phyloP scores from a whole-genome alignment of 2,329 filamentous ascomycete species.

The Tothia fuscella region DNA sequence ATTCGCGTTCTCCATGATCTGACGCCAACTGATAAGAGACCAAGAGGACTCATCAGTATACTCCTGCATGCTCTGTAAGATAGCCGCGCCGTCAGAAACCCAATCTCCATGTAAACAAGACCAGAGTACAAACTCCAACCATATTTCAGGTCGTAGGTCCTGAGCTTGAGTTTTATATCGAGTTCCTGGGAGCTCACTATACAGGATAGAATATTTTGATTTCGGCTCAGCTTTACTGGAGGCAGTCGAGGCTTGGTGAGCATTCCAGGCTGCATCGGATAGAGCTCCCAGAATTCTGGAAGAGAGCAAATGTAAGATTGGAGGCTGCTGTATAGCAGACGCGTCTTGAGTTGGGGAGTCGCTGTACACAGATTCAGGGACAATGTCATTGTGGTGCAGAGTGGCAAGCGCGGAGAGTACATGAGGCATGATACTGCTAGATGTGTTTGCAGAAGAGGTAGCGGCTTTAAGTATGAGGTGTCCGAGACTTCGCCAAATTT shows the following conservation, averaged over 20 bases:
- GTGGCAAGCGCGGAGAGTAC: constrained; percentile 37
- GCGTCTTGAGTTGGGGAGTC: constrained; percentile 23
- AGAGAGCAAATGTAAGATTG: constrained; percentile 35
- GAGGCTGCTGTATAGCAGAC: constrained; percentile 33
- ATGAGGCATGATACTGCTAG: constrained; percentile 27
- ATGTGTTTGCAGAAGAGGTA: constrained; percentile 13
- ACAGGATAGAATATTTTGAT: not conserved
- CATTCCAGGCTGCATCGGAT: constrained; percentile 38
- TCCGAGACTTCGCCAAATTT: constrained; percentile 35
- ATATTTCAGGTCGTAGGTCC: constrained; percentile 33
- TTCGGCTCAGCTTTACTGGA: constrained; percentile 16
- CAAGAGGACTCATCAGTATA: constrained; percentile 18
- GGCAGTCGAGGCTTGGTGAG: constrained; percentile 28
- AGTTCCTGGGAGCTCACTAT: not conserved
- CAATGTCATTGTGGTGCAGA: constrained; percentile 34
- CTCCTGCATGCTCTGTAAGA: constrained; percentile 23
- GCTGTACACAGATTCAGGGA: constrained; percentile 34
- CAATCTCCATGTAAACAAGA: constrained; percentile 38
- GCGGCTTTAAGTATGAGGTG: constrained; percentile 31
- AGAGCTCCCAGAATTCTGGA: constrained; percentile 37
- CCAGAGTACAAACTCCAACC: constrained; percentile 41
- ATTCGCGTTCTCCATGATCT: constrained; percentile 2
- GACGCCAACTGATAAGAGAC: constrained; percentile 16
- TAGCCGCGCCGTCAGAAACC: constrained; percentile 29
- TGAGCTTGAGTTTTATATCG: constrained; percentile 27